Conservation (phyloP, 2,329 filamentous ascomycete species). For the Peltaster fructicola region DNA sequence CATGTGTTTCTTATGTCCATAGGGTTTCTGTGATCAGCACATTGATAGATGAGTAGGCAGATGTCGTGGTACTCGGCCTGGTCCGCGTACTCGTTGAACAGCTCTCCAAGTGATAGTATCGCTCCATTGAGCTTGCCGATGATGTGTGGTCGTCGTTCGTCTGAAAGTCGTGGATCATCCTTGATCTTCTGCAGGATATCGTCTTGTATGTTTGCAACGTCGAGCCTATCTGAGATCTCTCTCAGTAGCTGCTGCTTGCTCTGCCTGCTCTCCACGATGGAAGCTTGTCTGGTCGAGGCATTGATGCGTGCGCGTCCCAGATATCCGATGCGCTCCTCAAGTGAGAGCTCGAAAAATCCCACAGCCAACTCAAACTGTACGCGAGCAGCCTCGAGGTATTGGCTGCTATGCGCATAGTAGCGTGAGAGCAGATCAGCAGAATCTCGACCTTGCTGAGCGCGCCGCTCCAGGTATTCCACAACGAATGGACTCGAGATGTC, state of each 20-base stretch:
- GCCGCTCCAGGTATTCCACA: slow-evolving; percentile 65
- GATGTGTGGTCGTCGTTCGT: slow-evolving; percentile 46
- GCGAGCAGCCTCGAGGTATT: slow-evolving; percentile 71
- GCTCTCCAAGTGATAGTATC: slow-evolving; percentile 61
- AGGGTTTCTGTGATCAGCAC: slow-evolving; percentile 76
- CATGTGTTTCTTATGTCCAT: slow-evolving; percentile 73
- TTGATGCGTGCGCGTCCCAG: slow-evolving; percentile 85
- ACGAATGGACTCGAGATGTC: slow-evolving; percentile 73
- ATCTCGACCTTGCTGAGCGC: slow-evolving; percentile 51
- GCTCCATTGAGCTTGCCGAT: slow-evolving; percentile 51
- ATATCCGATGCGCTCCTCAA: slow-evolving; percentile 76
- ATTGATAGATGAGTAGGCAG: slow-evolving; percentile 79
- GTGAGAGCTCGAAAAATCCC: slow-evolving; percentile 60
- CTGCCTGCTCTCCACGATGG: slow-evolving; percentile 39
- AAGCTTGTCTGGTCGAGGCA: slow-evolving; percentile 63
- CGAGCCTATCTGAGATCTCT: slow-evolving; percentile 68
- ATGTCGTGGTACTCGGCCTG: slow-evolving; percentile 86
- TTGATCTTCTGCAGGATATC: slow-evolving; percentile 67
- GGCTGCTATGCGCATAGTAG: slow-evolving; percentile 71
- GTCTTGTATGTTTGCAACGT: slow-evolving; percentile 88
- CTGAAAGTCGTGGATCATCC: slow-evolving; percentile 50
- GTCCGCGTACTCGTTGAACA: slow-evolving; percentile 88
- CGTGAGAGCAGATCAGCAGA: slow-evolving; percentile 85
- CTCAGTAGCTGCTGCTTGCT: slow-evolving; percentile 73
- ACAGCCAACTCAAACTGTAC: slow-evolving; percentile 73